Evolutionary conservation across 257 asterid genomes (phyloP), one percentile per base, ranked within the genome.

Genomic region (Henckelia pumila): DNA sequence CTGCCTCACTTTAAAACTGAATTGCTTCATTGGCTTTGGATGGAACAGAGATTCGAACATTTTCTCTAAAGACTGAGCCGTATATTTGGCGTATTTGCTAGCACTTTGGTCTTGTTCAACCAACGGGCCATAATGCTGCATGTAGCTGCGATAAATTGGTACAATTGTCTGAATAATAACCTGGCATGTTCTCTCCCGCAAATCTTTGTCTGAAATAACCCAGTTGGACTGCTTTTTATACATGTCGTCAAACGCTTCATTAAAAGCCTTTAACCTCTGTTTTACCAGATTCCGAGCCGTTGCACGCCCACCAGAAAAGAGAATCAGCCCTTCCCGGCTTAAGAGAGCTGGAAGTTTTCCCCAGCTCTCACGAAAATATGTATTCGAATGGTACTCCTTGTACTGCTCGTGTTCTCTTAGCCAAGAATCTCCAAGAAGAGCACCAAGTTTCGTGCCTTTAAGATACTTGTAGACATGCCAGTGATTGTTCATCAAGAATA

Each of bases 121-220:
- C 78, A 92, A 66, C 3, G 97, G 93, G 20, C 96, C 95, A 13
- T 92, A 92, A 68, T 92, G 89, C 76, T 89, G 96, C 95, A 92
- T 86, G 83, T 86, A 92, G 84, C 96, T 89, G 8, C 96, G 89
- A 21, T 89, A 92, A 29, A 92, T 95, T 10, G 98, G 98, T 49
- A 92, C 97, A 6, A 86, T 72, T 1, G 95, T 79, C 77, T 92
- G 95, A 24, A 77, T 80, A 49, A 84, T 81, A 30, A 70, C 80
- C 75, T 83, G 93, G 30, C 83, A 44, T 3, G 81, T 74, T 84
- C 81, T 88, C 71, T 86, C 92, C 66, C 91, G 76, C 44, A 89
- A 35, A 56, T 85, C 98, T 50, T 79, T 85, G 74, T 92, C 98
- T 29, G 77, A 33, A 19, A 92, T 73, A 14, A 86, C 78, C 87